Base-by-base conservation (phyloP, 495 filamentous ascomycete genomes). In the Penicillium atrosanguineum region DNA sequence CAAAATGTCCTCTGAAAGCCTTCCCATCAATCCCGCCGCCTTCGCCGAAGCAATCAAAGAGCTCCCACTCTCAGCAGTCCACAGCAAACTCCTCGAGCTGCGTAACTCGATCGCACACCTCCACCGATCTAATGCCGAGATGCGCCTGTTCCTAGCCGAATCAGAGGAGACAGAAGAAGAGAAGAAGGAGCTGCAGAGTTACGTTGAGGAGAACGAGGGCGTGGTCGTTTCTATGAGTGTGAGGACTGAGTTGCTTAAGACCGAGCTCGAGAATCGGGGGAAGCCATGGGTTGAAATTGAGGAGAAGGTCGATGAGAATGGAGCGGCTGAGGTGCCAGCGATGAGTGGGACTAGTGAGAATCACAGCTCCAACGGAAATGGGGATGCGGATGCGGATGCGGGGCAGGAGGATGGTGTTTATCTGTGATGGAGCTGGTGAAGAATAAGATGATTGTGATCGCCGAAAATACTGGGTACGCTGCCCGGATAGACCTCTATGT, bases 91-190 rank as follows among this genome's bases (percentile, higher is more conserved):
- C 57, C 79, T 83, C 57, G 91, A 96, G 66, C 76, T 96, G 38
- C 84, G 81, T 65, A 95, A 95, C 77, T 85, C 80, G 47, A 89
- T 94, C 66, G 76, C 82, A 8, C 91, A 96, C 67, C 87, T 96
- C 19, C 77, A 84, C 50, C 83, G 84, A 70, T 91, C 87, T 21
- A 95, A 95, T 71, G 73, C 76, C 45, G 83, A 93, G 69, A 75
- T 93, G 37, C 72, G 77, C 34, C 78, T 79, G 14, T 92, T 82
- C 61, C 62, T 63, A 45, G 51, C 60, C 9, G 69, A 81, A 51
- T 80, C 79, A 1, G 72, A 74, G 43, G 78, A 79, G 14, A 63
- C 74, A 0, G 79, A 81, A 44, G 86, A 91, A 61, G 92, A 65
- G 77, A 89, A 86, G 86, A 69, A 62, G 49, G 72, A 75, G 46